Base-by-base conservation (phyloP, 2,329 filamentous ascomycete species). In the Colletotrichum acutatum region DNA sequence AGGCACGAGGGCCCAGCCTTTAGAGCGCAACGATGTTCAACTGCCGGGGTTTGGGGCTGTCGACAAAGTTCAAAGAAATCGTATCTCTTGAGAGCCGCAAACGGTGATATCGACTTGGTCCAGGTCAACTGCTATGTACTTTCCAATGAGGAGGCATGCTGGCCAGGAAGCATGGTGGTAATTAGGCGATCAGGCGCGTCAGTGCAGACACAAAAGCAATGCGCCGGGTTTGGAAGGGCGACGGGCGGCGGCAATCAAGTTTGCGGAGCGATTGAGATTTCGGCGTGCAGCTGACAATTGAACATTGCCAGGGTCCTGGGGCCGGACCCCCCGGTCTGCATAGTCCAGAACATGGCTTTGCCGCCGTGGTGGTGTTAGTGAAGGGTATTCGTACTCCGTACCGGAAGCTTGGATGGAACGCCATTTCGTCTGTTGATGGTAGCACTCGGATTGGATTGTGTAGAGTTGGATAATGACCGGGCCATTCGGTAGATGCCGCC, bases 401-500 rank as follows among this genome's bases (percentile, higher is more conserved):
- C 42, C 24, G 62, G 42, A 46, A 61, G 54, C 37, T 16, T 16
- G 46, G 19, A 53, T 11, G 37, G 26, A 53, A 63, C 30, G 42
- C 26, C 4, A 53, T 24, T 28, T 34, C 28, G 28, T 53, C 37
- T 32, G 60, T 62, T 30, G 26, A 52, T 34, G 60, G 28, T n/a
- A 52, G 12, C 42, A 53, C 26, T 30, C 22, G 66, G 24, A 37
- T 12, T 54, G 11, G 30, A 30, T 34, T 57, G 12, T 42, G 65
- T 19, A 28, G 52, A 52, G 24, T 46, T 58, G 34, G 32, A 46
- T 28, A 56, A 64, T 7, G 49, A 59, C 53, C 58, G 22, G 54
- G 53, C 46, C n/a, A 16, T 34, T 72, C 66, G 66, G 70, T 37
- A 59, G 70, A 60, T 72, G 70, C 66, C 42, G 66, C 32, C 42